phyloP scores from a whole-genome alignment of 805 yeast species.

The Ogataea philodendri region DNA sequence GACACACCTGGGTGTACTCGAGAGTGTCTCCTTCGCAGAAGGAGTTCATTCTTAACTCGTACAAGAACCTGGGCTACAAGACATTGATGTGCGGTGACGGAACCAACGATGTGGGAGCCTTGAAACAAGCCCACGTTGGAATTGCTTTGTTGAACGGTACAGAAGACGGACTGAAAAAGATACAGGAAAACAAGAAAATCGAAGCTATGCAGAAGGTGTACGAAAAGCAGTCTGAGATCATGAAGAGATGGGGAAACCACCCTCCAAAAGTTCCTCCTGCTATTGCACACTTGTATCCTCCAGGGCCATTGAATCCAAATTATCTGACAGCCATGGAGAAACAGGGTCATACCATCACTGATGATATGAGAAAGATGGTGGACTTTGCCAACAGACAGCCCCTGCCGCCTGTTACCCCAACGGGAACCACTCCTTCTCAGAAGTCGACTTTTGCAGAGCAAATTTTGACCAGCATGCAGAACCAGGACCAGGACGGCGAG shows the following conservation, averaged over 20 bases:
- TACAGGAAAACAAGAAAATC: slow-evolving; percentile 73
- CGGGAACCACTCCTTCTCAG: slow-evolving; percentile 30
- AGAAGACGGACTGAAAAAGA: slow-evolving; percentile 86
- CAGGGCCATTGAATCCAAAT: slow-evolving; percentile 88
- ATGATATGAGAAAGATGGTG: slow-evolving; percentile 64
- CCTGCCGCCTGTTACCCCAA: slow-evolving; percentile 8
- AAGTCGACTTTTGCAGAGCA: slow-evolving; percentile 58
- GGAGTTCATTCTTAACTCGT: slow-evolving; percentile 80
- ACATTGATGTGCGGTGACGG: slow-evolving; percentile 99
- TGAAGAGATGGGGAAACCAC: slow-evolving; percentile 80
- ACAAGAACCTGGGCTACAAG: slow-evolving; percentile 84
- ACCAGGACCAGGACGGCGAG: slow-evolving; percentile 52
- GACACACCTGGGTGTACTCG: slow-evolving; percentile 95
- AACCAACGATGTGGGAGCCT: slow-evolving; percentile 99
- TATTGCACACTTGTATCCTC: slow-evolving; percentile 96
- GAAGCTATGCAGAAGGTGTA: slow-evolving; percentile 67
- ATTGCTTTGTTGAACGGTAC: slow-evolving; percentile 97
- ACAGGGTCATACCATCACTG: slow-evolving; percentile 77
- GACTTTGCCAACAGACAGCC: slow-evolving; percentile 42
- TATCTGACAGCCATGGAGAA: slow-evolving; percentile 82
- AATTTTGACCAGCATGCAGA: slow-evolving; percentile 53
- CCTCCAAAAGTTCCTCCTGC: slow-evolving; percentile 76
- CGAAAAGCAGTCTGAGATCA: slow-evolving; percentile 76
- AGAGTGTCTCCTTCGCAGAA: slow-evolving; percentile 96
- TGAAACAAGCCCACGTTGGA: slow-evolving; percentile 98